phyloP scores from a whole-genome alignment of 768 basidiomycete genomes.

The Pulveroboletus ravenelii region DNA sequence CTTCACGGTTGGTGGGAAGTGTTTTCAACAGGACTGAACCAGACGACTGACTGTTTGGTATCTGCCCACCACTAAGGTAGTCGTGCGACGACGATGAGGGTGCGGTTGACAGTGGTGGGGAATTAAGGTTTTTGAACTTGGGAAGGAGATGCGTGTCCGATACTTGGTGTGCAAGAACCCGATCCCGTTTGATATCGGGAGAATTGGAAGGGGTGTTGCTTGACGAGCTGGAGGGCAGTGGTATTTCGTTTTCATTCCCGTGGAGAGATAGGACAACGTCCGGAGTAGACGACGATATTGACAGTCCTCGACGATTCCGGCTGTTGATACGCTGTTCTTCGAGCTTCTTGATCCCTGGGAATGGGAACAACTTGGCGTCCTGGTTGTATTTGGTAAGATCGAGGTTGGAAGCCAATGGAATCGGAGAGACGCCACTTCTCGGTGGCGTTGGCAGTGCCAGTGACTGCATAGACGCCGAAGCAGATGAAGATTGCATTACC shows the following conservation, averaged over 20 bases:
- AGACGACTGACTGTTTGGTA: slow-evolving; percentile 30
- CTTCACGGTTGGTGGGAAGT: slow-evolving; percentile 72
- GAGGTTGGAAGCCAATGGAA: slow-evolving; percentile 66
- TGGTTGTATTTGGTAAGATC: slow-evolving; percentile 68
- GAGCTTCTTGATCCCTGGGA: slow-evolving; percentile 79
- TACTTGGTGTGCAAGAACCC: slow-evolving; percentile 60
- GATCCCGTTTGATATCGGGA: slow-evolving; percentile 51
- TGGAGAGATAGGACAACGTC: slow-evolving; percentile 43
- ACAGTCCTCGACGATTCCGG: slow-evolving; percentile 50
- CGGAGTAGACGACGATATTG: slow-evolving; percentile 45
- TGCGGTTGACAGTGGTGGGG: slow-evolving; percentile 38
- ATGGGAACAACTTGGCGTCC: slow-evolving; percentile 78
- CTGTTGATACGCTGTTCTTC: slow-evolving; percentile 61
- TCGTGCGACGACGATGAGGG: slow-evolving; percentile 50
- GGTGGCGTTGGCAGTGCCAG: slow-evolving; percentile 50
- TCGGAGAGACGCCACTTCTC: slow-evolving; percentile 65
- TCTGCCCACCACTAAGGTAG: slow-evolving; percentile 37
- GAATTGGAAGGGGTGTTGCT: slow-evolving; percentile 47
- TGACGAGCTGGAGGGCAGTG: slow-evolving; percentile 45
- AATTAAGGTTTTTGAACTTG: slow-evolving; percentile 43
- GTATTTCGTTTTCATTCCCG: slow-evolving; percentile 40
- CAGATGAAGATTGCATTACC: slow-evolving; percentile 58
- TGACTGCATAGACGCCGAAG: slow-evolving; percentile 59
- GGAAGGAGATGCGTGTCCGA: slow-evolving; percentile 63
- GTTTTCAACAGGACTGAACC: slow-evolving; percentile 34